Conservation (phyloP, 345 rosid species). For the Boechera stricta region DNA sequence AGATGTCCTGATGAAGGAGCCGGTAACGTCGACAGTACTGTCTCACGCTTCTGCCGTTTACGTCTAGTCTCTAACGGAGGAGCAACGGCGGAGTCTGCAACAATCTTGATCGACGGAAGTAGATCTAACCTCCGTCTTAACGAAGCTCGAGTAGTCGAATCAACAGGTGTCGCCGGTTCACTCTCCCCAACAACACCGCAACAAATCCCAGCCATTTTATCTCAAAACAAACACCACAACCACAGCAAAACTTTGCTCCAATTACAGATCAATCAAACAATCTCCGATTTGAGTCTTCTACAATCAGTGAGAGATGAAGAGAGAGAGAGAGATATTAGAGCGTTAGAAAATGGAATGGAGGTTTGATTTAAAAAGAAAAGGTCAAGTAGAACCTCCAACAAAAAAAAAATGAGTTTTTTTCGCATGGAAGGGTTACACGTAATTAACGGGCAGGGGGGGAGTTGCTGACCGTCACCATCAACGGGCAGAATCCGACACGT, state of each 20-base stretch:
- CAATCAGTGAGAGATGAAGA: neutral
- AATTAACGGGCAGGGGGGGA: conserved; percentile 56
- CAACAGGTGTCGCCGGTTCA: conserved; percentile 60
- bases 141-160: conserved; percentile 56
- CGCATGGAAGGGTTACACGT: conserved; percentile 67
- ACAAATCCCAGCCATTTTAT: conserved; percentile 77
- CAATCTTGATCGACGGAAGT: conserved; percentile 58
- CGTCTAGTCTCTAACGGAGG: conserved; percentile 50
- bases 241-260: neutral
- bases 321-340: conserved; percentile 6
- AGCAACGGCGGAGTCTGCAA: conserved; percentile 52
- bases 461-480: conserved; percentile 65
- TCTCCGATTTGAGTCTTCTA: too few relatives aligned
- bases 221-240: neutral
- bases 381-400: neutral
- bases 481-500: conserved; percentile 78
- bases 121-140: conserved; percentile 67
- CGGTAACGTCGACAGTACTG: neutral
- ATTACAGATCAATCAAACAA: too few relatives aligned
- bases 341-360: conserved; percentile 34
- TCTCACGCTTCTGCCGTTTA: conserved; percentile 57
- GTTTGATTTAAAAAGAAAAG: conserved; percentile 34
- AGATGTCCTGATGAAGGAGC: neutral
- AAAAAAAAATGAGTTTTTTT: conserved; percentile 33
- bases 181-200: conserved; percentile 75